Evolutionary conservation across 805 yeast genomes (phyloP).

Genomic region (Myxozyma geophila): DNA sequence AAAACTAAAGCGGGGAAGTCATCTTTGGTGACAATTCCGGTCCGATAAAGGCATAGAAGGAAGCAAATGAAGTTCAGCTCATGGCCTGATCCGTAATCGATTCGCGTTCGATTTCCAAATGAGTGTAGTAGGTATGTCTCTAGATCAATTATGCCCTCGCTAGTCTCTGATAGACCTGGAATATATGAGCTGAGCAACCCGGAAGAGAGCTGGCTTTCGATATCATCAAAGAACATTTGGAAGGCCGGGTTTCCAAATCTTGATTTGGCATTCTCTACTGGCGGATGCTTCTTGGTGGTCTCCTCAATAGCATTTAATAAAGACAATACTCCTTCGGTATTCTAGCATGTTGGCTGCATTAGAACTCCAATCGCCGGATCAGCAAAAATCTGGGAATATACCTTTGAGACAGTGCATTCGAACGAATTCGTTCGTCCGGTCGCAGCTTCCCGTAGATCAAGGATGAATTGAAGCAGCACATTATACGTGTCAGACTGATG

Average conservation of each 20-base stretch:
- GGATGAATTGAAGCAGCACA: slow-evolving; percentile 59
- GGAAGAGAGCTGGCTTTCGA: slow-evolving; percentile 43
- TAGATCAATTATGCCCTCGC: slow-evolving; percentile 49
- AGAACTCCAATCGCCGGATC: not conserved
- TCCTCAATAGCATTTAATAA: slow-evolving; percentile 50
- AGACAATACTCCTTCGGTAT: not conserved
- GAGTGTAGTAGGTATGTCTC: slow-evolving; percentile 66
- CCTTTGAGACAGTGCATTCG: slow-evolving; percentile 48
- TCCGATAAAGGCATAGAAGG: slow-evolving; percentile 55
- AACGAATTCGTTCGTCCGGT: slow-evolving; percentile 62
- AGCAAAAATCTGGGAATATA: not conserved
- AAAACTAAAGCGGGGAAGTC: slow-evolving; percentile 56
- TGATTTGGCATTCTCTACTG: slow-evolving; percentile 65
- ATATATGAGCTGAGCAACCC: not conserved
- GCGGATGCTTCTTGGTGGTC: slow-evolving; percentile 64
- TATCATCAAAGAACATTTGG: slow-evolving; percentile 75
- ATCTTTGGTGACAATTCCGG: slow-evolving; percentile 15
- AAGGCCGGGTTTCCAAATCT: slow-evolving; percentile 93
- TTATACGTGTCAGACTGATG: slow-evolving; percentile 54
- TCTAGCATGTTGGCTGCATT: not conserved
- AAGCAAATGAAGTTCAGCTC: slow-evolving; percentile 82
- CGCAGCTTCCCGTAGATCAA: slow-evolving; percentile 64
- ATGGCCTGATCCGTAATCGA: slow-evolving; percentile 98
- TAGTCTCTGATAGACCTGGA: not conserved
- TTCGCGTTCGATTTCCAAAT: slow-evolving; percentile 83